A percentile compares a stretch with the other conserved stretches of the same genome.
These are phyloP conservation scores for Aphanoascus verrucosus DNA, from an alignment of 2,329 filamentous ascomycete genomes.

Conservation along the genomic window DNA sequence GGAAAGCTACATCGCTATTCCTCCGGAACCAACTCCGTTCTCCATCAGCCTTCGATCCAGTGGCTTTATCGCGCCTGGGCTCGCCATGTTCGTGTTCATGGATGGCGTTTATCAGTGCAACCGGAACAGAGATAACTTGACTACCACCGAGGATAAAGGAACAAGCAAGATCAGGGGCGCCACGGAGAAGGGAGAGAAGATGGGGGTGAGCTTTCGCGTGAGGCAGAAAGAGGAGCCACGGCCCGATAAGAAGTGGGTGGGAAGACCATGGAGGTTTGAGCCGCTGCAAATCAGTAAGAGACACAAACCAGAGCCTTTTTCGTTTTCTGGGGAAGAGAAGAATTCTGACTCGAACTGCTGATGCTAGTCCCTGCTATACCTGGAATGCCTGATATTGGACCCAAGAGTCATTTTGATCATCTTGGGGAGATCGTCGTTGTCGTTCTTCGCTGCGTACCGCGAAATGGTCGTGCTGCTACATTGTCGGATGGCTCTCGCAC, in stretches of 20 bases:
- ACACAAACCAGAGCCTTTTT: background rate
- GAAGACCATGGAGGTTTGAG: conserved; percentile 45
- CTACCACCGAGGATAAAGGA: background rate
- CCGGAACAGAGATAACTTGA: conserved; percentile 39
- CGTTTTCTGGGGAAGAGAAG: background rate
- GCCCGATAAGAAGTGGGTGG: conserved; percentile 39
- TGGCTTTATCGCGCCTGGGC: conserved; percentile 43
- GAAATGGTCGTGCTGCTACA: background rate
- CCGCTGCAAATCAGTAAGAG: conserved; percentile 39
- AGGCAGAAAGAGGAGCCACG: conserved; percentile 45
- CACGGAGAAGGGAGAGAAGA: conserved; percentile 19
- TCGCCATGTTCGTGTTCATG: conserved; percentile 47
- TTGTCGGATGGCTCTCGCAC: conserved; percentile 13
- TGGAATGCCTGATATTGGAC: conserved; percentile 11
- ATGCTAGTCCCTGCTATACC: conserved; percentile 8
- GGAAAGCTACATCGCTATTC: conserved; percentile 43
- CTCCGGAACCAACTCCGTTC: conserved; percentile 38
- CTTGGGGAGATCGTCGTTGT: conserved; percentile 25
- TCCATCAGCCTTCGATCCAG: conserved; percentile 40
- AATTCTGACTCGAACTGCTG: background rate
- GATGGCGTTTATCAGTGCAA: conserved; percentile 50
- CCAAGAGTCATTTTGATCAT: conserved; percentile 13
- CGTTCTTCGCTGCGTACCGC: conserved; percentile 21
- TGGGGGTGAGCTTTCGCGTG: conserved; percentile 39
- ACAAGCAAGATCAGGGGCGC: conserved; percentile 6